Evolutionary conservation across 2,329 filamentous ascomycete genomes (phyloP).

Genomic region (Lecanoromycetidae sp.): DNA sequence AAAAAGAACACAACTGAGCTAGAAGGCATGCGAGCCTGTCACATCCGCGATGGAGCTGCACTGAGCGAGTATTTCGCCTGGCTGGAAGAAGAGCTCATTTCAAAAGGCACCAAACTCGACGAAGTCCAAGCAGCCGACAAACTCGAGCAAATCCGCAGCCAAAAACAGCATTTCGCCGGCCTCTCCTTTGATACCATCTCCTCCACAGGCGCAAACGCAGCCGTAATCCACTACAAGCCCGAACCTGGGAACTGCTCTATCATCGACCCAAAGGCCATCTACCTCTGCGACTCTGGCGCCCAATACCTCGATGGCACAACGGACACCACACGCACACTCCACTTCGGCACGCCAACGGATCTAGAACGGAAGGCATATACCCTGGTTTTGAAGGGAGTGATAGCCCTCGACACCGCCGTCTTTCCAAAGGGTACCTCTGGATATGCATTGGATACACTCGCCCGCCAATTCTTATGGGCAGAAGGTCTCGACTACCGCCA

Average conservation of each 20-base stretch:
- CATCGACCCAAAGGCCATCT: constrained; percentile 76
- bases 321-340: constrained; percentile 84
- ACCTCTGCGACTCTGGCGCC: constrained; percentile 94
- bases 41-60: constrained; percentile 85
- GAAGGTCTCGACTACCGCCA: constrained; percentile 90
- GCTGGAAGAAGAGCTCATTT: constrained; percentile 78
- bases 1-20: constrained; percentile 86
- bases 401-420: constrained; percentile 70
- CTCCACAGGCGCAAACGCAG: constrained; percentile 82
- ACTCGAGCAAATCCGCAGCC: constrained; percentile 53
- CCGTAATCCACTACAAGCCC: constrained; percentile 91
- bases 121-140: constrained; percentile 90
- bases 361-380: constrained; percentile 86
- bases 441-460: constrained; percentile 77
- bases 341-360: constrained; percentile 74
- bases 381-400: constrained; percentile 85
- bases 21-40: constrained; percentile 85
- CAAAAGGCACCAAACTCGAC: constrained; percentile 61
- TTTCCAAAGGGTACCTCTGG: constrained; percentile 95
- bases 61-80: constrained; percentile 90
- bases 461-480: constrained; percentile 86
- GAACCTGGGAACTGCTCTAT: constrained; percentile 68
- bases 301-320: constrained; percentile 94
- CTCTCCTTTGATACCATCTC: constrained; percentile 94
- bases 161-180: constrained; percentile 66